Conservation (phyloP, 768 basidiomycete species). For the Hortiboletus campestris region DNA sequence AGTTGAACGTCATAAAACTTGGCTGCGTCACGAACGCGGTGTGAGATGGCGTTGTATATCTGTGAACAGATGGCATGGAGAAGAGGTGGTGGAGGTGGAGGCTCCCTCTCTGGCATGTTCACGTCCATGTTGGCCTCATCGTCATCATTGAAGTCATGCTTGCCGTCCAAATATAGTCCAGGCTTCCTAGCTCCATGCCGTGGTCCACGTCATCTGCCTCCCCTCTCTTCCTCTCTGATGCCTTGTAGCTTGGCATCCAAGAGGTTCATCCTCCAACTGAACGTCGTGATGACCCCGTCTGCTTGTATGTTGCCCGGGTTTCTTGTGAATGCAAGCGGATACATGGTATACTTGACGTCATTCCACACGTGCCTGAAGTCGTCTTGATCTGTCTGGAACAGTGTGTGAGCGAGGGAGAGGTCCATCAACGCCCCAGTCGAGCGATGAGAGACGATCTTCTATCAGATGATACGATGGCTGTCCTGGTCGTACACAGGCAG, state of each 20-base stretch:
- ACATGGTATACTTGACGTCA: not conserved
- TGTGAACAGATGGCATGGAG: not conserved
- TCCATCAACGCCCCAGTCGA: not conserved
- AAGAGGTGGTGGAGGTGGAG: not conserved
- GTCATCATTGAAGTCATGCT: no score
- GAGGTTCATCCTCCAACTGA: not conserved
- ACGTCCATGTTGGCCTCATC: no score
- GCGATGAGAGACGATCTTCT: not conserved
- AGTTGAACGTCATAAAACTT: slow-evolving; percentile 1
- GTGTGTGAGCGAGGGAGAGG: not conserved
- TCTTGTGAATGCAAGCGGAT: not conserved
- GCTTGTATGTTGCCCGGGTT: not conserved
- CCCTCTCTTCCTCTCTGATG: not conserved
- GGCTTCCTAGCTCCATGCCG: not conserved
- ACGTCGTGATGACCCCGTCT: not conserved
- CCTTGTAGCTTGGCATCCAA: not conserved
- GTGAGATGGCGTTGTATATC: not conserved
- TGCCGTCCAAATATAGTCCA: not conserved
- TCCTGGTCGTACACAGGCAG: not conserved
- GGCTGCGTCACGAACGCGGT: not conserved
- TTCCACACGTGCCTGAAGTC: not conserved
- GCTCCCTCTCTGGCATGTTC: not conserved
- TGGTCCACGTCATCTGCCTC: not conserved
- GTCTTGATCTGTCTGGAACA: not conserved
- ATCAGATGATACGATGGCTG: not conserved